Percentiles rank a stretch among this genome's conserved stretches.
phyloP scores from a whole-genome alignment of 768 basidiomycete species.

The Austroboletus eburneus region DNA sequence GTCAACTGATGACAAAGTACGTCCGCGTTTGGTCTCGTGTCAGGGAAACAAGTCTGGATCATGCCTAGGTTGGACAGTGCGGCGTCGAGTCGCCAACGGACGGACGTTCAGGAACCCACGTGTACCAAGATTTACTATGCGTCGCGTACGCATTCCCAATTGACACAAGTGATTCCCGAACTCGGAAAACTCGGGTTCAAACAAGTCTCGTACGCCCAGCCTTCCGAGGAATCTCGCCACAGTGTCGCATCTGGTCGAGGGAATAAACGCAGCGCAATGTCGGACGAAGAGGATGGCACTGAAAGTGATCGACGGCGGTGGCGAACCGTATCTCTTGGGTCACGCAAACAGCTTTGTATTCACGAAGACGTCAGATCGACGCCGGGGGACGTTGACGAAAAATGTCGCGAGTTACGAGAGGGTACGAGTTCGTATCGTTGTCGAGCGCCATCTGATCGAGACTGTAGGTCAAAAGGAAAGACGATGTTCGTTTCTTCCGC shows the following conservation, averaged over 20 bases:
- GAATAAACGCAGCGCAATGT: slow-evolving; percentile 20
- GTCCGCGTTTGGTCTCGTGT: no score
- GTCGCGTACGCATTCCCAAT: slow-evolving; percentile 93
- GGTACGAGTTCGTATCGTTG: slow-evolving; percentile 36
- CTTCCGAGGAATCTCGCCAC: no score
- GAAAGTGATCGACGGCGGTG: slow-evolving; percentile 25
- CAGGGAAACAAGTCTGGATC: no score
- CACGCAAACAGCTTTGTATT: slow-evolving; percentile 89
- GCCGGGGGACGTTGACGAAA: slow-evolving; percentile 76
- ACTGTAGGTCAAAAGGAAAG: slow-evolving; percentile 55
- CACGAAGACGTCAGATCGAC: slow-evolving; percentile 70
- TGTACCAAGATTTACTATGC: slow-evolving; percentile 91
- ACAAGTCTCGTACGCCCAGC: slow-evolving; percentile 16
- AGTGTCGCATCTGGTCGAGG: no score
- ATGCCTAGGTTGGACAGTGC: slow-evolving; percentile 18
- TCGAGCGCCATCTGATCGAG: slow-evolving; percentile 2
- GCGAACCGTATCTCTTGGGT: slow-evolving; percentile 83
- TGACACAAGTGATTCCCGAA: slow-evolving; percentile 87
- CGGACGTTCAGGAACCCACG: slow-evolving; percentile 41
- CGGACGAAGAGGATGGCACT: slow-evolving; percentile 22
- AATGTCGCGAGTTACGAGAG: slow-evolving; percentile 74
- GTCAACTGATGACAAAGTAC: slow-evolving; percentile 77
- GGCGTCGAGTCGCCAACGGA: slow-evolving; percentile 3
- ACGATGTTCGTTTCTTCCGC: slow-evolving; percentile 76
- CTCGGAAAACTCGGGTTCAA: slow-evolving; percentile 65